Percentiles rank a stretch among this genome's conserved stretches.
These are phyloP conservation scores for Piper longum DNA, from an alignment of 164 flowering plant genomes.

Conservation along the genomic window DNA sequence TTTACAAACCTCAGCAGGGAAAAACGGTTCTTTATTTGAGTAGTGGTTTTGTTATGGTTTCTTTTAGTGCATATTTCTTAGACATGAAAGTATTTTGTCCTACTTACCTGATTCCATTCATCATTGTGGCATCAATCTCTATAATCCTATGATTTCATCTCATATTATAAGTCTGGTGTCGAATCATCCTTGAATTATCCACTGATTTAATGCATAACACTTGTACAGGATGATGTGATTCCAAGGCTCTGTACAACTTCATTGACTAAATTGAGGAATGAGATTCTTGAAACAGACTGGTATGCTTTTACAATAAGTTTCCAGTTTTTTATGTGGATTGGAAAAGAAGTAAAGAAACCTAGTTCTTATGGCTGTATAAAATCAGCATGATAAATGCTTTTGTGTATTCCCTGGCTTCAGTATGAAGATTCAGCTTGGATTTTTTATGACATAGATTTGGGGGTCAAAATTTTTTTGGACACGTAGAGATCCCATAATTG, in stretches of 20 bases:
- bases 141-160: background rate
- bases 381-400: too few species aligned
- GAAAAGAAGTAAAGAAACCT: background rate
- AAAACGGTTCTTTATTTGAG: background rate
- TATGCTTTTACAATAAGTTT: conserved; percentile 9
- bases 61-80: background rate
- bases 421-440: too few species aligned
- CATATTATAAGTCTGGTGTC: background rate
- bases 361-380: too few species aligned
- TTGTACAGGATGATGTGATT: conserved; percentile 74
- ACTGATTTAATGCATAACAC: background rate
- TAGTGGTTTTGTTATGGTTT: background rate
- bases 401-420: too few species aligned
- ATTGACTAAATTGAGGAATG: conserved; percentile 65
- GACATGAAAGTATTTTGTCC: background rate
- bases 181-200: background rate
- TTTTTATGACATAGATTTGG: too few species aligned
- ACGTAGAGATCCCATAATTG: too few species aligned
- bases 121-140: background rate
- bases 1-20: background rate
- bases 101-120: background rate
- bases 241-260: conserved; percentile 79
- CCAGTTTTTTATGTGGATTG: background rate
- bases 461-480: too few species aligned
- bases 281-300: conserved; percentile 90